Evolutionary conservation across 2,329 filamentous ascomycete species (phyloP), one percentile per base, ranked within the genome.

Genomic region (Cladophialophora carrionii): DNA sequence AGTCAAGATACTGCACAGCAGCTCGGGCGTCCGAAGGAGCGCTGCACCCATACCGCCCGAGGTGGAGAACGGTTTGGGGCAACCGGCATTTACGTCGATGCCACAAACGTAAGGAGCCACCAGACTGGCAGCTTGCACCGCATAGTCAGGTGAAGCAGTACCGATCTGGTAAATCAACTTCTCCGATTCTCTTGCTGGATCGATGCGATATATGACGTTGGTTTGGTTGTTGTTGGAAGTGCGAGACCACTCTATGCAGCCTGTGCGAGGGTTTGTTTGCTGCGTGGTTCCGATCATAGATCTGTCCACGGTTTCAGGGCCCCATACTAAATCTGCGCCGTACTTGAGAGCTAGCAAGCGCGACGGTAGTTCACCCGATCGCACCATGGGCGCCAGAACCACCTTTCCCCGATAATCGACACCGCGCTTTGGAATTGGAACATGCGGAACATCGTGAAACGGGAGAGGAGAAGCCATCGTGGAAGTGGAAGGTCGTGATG

Each of bases 21-120:
- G 87, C 70, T 98, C 93, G 0, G 95, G 94, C 0, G 90, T 94
- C 71, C 86, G 87, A 17, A 99, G 84, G 22, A 99, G 84, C 1
- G 93, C 94, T 0, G 95, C 95, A 56, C 95, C 95, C 95, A 99
- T 99, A 56, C 95, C 95, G 66, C 92, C 92, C 68, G 85, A 86
- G 1, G 94, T 96, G 74, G 91, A 96, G 78, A 99, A 99, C 0
- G 94, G 91, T 78, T 99, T 99, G 0, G 95, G 95, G 75, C 95
- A 99, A n/a, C 95, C 95, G 0, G 95, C 92, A 76, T 99, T 99
- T 68, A 99, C 90, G 76, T 98, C 95, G 72, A 99, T 97, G 66
- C 95, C 95, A 0, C 89, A 88, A 2, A 99, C 95, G 77, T 98
- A 92, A 12, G 81, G 85, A 0, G 93, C 95, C 22, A 99, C 89